phyloP scores from a whole-genome alignment of 2,329 filamentous ascomycete species.

The Colletotrichum sp. region DNA sequence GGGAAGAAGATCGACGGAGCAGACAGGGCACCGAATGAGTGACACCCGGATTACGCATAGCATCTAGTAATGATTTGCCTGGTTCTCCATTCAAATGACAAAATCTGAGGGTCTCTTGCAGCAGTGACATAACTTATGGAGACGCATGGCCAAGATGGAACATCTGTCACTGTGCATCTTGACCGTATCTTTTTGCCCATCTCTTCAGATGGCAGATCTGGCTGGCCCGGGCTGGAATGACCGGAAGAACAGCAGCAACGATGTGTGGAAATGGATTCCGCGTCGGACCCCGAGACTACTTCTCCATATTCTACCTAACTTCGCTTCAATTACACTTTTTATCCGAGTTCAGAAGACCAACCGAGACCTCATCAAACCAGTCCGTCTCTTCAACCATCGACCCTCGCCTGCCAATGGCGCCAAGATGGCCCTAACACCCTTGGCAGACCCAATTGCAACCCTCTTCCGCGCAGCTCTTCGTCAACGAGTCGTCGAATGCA shows the following conservation, averaged over 20 bases:
- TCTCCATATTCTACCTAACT: neutral
- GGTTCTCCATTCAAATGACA: neutral
- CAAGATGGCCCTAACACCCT: slow-evolving; percentile 6
- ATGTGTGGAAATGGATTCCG: neutral
- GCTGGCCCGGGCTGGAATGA: neutral
- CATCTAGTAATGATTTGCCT: neutral
- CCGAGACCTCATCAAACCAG: neutral
- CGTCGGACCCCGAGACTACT: neutral
- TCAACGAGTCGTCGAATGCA: neutral
- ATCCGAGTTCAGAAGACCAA: neutral
- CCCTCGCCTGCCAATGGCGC: neutral
- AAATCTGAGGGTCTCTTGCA: neutral
- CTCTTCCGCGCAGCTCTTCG: neutral
- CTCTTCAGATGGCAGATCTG: neutral
- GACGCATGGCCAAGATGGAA: neutral
- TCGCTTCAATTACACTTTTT: neutral
- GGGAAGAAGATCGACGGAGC: neutral
- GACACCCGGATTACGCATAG: neutral
- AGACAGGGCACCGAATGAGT: neutral
- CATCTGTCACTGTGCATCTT: neutral
- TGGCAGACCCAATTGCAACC: neutral
- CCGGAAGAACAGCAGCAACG: neutral
- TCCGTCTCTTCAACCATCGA: neutral
- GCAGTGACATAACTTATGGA: slow-evolving; percentile 14
- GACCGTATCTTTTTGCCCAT: neutral